phyloP scores from a whole-genome alignment of 352 stramenopile species.

The Globisporangium cystogenes region DNA sequence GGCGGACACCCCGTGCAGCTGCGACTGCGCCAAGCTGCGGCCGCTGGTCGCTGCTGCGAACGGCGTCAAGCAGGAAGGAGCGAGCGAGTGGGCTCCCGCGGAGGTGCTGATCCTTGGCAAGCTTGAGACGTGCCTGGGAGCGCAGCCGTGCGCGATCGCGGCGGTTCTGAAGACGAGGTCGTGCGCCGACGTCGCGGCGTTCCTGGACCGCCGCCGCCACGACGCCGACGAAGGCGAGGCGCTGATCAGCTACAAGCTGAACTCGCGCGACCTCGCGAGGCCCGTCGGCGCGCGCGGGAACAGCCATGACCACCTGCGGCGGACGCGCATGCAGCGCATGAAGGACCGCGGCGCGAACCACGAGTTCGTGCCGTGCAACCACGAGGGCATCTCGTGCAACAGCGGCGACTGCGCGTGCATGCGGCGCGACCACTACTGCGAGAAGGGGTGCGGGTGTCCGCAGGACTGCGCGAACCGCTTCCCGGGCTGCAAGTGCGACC shows the following conservation, averaged over 20 bases:
- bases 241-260: constrained; percentile 2
- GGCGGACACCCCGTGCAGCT: constrained; percentile 18
- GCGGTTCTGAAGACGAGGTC: constrained; percentile 31
- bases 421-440: constrained; percentile 77
- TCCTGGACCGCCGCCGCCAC: constrained; percentile 3
- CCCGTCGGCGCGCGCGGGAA: constrained; percentile 42
- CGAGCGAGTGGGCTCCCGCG: constrained; percentile 22
- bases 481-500: constrained; percentile 56
- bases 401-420: constrained; percentile 69
- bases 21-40: constrained; percentile 17
- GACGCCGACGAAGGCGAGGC: not conserved
- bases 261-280: constrained; percentile 16
- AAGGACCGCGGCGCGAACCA: constrained; percentile 76
- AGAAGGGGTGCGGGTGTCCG: constrained; percentile 57
- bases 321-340: constrained; percentile 73
- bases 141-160: constrained; percentile 36
- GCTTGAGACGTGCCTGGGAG: constrained; percentile 26
- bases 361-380: constrained; percentile 64
- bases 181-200: constrained; percentile 32
- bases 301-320: constrained; percentile 57
- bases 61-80: not conserved
- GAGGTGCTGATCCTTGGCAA: constrained; percentile 45
- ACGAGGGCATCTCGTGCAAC: constrained; percentile 49
- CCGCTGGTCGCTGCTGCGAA: not conserved
- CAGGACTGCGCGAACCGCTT: constrained; percentile 75